Evolutionary conservation across 1,284 basidiomycete genomes (phyloP).

Genomic region (Ustilago curta): DNA sequence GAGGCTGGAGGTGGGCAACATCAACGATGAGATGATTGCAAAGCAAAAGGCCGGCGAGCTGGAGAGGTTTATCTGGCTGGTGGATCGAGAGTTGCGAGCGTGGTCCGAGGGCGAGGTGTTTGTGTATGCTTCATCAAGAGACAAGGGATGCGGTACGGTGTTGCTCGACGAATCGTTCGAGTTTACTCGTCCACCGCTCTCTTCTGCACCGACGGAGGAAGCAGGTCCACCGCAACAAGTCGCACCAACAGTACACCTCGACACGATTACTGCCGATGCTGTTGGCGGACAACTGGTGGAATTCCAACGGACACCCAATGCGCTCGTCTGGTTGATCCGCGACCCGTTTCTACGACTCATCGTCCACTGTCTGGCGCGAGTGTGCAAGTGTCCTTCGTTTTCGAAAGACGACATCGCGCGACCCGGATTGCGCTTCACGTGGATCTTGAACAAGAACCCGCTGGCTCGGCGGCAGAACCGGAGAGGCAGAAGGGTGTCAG

Average conservation of each 20-base stretch:
- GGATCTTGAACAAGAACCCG: conserved; percentile 62
- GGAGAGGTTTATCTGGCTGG: conserved; percentile 52
- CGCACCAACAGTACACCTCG: conserved; percentile 14
- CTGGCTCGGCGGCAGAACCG: conserved; percentile 30
- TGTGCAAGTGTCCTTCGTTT: conserved; percentile 54
- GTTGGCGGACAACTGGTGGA: conserved; percentile 38
- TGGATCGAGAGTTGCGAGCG: conserved; percentile 38
- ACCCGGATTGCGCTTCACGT: conserved; percentile 40
- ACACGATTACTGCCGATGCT: background rate
- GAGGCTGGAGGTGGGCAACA: conserved; percentile 30
- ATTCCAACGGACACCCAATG: conserved; percentile 56
- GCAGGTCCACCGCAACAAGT: background rate
- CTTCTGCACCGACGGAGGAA: background rate
- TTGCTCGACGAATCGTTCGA: conserved; percentile 23
- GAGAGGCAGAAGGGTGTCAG: conserved; percentile 27
- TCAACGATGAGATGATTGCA: conserved; percentile 20
- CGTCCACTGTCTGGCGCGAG: conserved; percentile 63
- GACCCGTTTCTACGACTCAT: conserved; percentile 57
- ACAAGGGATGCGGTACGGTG: conserved; percentile 16
- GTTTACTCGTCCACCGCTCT: conserved; percentile 7
- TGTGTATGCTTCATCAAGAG: conserved; percentile 6
- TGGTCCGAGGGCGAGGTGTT: conserved; percentile 51
- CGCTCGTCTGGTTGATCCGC: conserved; percentile 55
- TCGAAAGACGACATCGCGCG: conserved; percentile 43
- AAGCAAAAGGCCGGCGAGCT: conserved; percentile 29